Evolutionary conservation across 2,329 filamentous ascomycete genomes (phyloP), one percentile per base, ranked within the genome.

Genomic region (Paraphoma sp.): DNA sequence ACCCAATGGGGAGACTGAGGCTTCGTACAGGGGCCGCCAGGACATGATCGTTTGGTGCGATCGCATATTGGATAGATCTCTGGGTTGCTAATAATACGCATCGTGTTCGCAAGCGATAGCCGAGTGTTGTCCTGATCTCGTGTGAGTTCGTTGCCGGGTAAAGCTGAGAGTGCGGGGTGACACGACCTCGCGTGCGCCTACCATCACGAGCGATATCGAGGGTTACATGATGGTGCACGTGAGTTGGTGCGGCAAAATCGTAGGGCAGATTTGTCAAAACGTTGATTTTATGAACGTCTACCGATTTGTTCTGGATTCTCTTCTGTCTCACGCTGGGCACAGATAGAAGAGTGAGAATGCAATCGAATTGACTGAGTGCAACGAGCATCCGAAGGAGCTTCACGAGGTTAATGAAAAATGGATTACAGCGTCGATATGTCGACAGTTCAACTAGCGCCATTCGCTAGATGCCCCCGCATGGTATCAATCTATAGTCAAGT

Each of bases 391-490:
- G 23, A 5, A 23, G 23, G 23, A 23, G 33, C 10, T 7, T 10
- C 9, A 36, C 10, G 31, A 28, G 9, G 16, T 7, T 4, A 30
- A 30, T 30, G 6, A 11, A 45, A 30, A 30, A 6, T 40, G 46
- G 28, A 14, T 43, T 14, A 16, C 16, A 43, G 31, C 12, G 40
- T 31, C 23, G 31, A 44, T 28, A 14, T 36, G 14, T 36, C 33
- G 33, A 36, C 48, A 11, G 18, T 50, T 7, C 8, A 41, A 45
- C 46, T 43, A 52, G 33, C 49, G 49, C 49, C 49, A 29, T 46
- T 45, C 49, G 48, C 49, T 52, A 40, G 49, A 52, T 52, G 49
- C 49, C 30, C 12, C 18, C 7, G 9, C 33, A 36, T 10, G 33
- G 33, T 36, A 36, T 36, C 33, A 36, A 36, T 36, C 33, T 36